Evolutionary conservation across 805 yeast species (phyloP).

Genomic region (Kurtzmaniella fragi): DNA sequence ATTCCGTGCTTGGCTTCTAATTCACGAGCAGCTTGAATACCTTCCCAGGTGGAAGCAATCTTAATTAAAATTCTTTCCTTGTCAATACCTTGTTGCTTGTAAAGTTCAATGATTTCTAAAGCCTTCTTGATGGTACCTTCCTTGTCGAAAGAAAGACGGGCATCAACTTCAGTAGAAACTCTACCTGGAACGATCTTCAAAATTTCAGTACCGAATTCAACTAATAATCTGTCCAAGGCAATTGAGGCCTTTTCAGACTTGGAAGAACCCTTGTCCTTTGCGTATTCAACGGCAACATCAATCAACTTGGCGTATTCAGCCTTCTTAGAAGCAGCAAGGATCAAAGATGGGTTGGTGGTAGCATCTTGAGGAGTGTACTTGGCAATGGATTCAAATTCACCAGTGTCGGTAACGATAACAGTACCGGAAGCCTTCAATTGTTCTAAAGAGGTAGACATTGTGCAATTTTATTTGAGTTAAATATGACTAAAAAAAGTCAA

Average conservation of each 20-base stretch:
- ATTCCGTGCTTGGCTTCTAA: conserved; percentile 86
- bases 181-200: conserved; percentile 96
- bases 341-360: conserved; percentile 97
- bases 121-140: conserved; percentile 94
- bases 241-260: conserved; percentile 66
- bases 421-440: conserved; percentile 95
- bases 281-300: conserved; percentile 86
- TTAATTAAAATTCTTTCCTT: conserved; percentile 93
- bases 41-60: conserved; percentile 98
- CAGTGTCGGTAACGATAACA: conserved; percentile 96
- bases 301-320: conserved; percentile 83
- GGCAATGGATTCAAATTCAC: conserved; percentile 97
- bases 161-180: conserved; percentile 98
- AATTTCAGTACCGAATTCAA: conserved; percentile 94
- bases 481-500: too few relatives aligned
- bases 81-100: conserved; percentile 76
- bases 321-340: conserved; percentile 91
- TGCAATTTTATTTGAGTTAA: not conserved
- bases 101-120: conserved; percentile 78
- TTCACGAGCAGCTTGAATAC: conserved; percentile 97
- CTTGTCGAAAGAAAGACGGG: conserved; percentile 94
- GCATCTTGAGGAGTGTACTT: conserved; percentile 99
- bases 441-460: conserved; percentile 64
- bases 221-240: conserved; percentile 89
- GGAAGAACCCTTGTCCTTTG: conserved; percentile 49